Evolutionary conservation across 176 grass and related monocot genomes (phyloP).

Genomic region (Panicum miliaceum): DNA sequence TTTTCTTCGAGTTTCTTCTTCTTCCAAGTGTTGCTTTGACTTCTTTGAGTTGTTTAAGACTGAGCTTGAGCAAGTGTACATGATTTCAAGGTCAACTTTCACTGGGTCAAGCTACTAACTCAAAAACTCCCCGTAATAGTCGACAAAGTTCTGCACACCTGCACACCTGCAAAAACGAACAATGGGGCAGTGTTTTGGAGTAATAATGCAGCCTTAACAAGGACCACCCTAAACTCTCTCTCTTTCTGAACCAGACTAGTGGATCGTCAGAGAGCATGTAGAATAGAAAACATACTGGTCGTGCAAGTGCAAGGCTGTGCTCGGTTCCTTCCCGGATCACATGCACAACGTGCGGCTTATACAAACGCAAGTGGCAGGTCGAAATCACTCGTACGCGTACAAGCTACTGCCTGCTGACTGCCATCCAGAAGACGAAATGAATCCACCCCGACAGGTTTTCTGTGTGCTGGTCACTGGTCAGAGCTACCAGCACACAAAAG

Average conservation of each 20-base stretch:
- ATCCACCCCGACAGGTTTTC: background rate
- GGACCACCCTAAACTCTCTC: background rate
- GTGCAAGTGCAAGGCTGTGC: background rate
- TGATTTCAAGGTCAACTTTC: no score
- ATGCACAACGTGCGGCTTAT: conserved; percentile 40
- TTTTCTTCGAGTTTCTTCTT: no score
- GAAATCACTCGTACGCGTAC: conserved; percentile 33
- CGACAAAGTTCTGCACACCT: background rate
- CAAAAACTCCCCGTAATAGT: no score
- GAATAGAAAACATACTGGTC: background rate
- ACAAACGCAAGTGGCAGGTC: background rate
- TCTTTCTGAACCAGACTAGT: background rate
- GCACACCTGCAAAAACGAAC: background rate
- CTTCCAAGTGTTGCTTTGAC: no score
- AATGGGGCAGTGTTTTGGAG: background rate
- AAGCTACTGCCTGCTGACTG: background rate
- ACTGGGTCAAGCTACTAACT: no score
- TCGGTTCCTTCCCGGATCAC: conserved; percentile 11
- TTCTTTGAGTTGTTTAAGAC: no score
- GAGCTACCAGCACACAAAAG: background rate
- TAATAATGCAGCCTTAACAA: background rate
- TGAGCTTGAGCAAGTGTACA: no score
- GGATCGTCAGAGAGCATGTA: background rate
- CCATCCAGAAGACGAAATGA: conserved; percentile 8
- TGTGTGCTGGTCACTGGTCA: background rate